Evolutionary conservation across 768 basidiomycete species (phyloP), one percentile per base, ranked within the genome.

Genomic region (Leccinellum luteum): DNA sequence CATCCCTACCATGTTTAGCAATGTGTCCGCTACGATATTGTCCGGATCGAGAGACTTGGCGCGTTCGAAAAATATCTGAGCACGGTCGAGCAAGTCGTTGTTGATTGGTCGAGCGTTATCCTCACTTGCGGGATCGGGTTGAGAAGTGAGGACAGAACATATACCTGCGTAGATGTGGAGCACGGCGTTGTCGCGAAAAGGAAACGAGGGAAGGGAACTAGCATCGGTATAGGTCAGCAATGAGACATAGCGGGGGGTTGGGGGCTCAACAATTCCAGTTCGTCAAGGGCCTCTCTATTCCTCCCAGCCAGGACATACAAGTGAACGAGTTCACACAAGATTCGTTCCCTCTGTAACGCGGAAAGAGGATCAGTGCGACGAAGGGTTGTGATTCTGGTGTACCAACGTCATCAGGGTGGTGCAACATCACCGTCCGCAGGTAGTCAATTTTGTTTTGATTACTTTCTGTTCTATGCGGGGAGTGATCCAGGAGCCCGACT

Each of bases 181-280:
- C 7, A 85, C 74, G 2, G 88, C 81, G 61, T 92, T 90, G 62
- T 92, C 89, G 66, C 86, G 87, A 75, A 86, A 96, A 2, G 94
- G 94, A 68, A 90, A 88, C 3, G 91, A 89, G 1, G 92, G 90
- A 6, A 96, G 79, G 69, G 91, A 95, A 25, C 93, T 93, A 60
- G 44, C 27, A 38, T 45, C 34, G 8, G 54, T 58, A 51, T 48
- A 48, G 51, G 23, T 60, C n/a, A 60, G 48, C 47, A 8, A 48
- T 9, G 19, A 41, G 4, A 21, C 13, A 21, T 21, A 41, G 45
- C 48, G 51, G 48, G 57, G 52, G 23, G 48, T 41, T 48, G 57
- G 49, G 54, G 50, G 45, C 17, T 72, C 83, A 73, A 94, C 92
- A 94, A 79, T 67, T 94, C 91, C 13, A 96, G 75, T 68, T 97